Evolutionary conservation across 306 rosid genomes (phyloP).

Genomic region (Castanea crenata): DNA sequence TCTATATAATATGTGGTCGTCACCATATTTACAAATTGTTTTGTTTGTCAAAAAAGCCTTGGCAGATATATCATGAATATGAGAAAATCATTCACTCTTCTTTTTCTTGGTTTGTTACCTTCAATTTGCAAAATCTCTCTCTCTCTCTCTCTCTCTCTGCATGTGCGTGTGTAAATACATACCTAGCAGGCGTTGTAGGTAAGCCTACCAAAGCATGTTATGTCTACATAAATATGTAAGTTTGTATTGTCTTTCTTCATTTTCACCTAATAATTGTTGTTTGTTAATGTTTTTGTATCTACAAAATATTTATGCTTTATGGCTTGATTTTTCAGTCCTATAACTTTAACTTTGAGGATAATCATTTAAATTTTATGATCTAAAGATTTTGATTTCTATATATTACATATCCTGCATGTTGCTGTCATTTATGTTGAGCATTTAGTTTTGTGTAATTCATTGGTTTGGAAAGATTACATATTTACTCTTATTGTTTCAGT

Average conservation of each 20-base stretch:
- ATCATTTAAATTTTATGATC: neutral
- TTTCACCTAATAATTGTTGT: no score
- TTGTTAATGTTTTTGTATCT: no score
- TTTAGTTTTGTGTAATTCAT: slow-evolving; percentile 1
- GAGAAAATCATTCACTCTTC: neutral
- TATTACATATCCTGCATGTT: neutral
- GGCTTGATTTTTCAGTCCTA: no score
- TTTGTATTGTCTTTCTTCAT: no score
- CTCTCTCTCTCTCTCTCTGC: neutral
- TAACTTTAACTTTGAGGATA: neutral
- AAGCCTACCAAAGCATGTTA: neutral
- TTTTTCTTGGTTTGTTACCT: neutral
- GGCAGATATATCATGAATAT: neutral
- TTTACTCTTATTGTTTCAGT: slow-evolving; percentile 52
- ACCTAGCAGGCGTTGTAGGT: neutral
- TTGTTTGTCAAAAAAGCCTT: neutral
- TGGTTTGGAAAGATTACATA: slow-evolving; percentile 1
- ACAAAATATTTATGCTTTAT: no score
- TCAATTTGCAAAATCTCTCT: neutral
- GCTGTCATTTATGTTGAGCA: neutral
- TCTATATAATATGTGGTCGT: neutral
- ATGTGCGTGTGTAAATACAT: no score
- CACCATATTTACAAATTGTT: neutral
- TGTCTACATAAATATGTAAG: no score
- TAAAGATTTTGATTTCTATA: neutral